Evolutionary conservation across 192 early-diverging fungal species (phyloP), one percentile per base, ranked within the genome.

Genomic region (Spinellus fusiger): DNA sequence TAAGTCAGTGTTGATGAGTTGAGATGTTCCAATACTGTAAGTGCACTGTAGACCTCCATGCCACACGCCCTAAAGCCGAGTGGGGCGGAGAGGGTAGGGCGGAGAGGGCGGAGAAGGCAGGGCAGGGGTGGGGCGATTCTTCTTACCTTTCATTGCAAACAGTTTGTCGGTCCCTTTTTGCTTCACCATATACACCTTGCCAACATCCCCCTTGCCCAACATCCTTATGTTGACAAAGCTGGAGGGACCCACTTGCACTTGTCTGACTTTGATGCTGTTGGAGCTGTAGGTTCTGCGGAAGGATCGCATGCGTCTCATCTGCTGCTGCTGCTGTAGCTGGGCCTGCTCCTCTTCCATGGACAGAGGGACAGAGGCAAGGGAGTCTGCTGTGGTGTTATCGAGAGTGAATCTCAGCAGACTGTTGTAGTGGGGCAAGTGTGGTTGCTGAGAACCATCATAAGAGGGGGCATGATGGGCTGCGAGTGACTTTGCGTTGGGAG

Each of bases 141-240:
- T 10, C 18, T 31, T 65, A 89, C 86, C 86, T 81, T 99, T 99
- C 95, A 99, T 98, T 13, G 95, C 96, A 77, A 88, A 99, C 15
- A 95, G 82, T 62, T 86, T 86, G 49, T 82, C 85, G 0, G 84
- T 80, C 35, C 86, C 84, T 68, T 94, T 95, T 66, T 90, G 85
- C 33, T 86, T 85, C 48, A 98, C 96, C 68, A 98, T 80, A 64
- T 94, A 98, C 5, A 98, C 96, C 65, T 92, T 94, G 20, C 95
- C 96, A 32, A 98, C 96, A 66, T 96, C 96, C 37, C 96, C 96
- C 69, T 96, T 95, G 49, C 96, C 96, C 23, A 98, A 80, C 60
- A 98, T 66, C 73, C 88, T 78, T 59, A 98, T 81, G 69, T 96
- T 96, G n/a, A 76, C 79, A 77, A 96, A 98, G 67, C 89, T 87